Conservation (phyloP, 345 rosid species). For the Hibiscus tridactylites region DNA sequence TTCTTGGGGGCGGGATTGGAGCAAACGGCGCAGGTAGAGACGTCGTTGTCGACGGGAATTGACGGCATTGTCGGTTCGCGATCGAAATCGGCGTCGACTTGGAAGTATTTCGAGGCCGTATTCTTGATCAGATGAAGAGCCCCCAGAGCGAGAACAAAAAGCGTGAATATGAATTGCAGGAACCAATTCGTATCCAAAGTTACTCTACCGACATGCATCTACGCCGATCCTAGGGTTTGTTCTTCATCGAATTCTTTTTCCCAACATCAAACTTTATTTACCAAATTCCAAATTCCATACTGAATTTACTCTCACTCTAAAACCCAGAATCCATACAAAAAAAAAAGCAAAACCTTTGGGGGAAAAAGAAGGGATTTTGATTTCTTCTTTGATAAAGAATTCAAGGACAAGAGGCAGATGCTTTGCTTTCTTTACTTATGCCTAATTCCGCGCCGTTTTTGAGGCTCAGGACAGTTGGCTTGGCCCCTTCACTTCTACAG, state of each 20-base stretch:
- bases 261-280: neutral
- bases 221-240: slow-evolving; percentile 18
- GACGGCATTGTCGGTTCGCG: slow-evolving; percentile 17
- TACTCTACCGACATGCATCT: slow-evolving; percentile 66
- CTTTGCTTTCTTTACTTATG: neutral
- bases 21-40: slow-evolving; percentile 30
- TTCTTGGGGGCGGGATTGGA: slow-evolving; percentile 23
- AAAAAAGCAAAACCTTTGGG: no score
- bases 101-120: slow-evolving; percentile 86
- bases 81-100: slow-evolving; percentile 66
- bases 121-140: slow-evolving; percentile 50
- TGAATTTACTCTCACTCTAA: neutral
- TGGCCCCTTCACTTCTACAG: neutral
- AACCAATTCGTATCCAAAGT: slow-evolving; percentile 71
- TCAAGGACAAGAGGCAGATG: neutral
- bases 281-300: neutral
- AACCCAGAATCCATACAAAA: no score
- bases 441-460: neutral
- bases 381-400: no score
- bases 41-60: neutral
- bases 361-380: no score
- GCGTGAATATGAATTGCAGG: slow-evolving; percentile 50
- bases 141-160: slow-evolving; percentile 46
- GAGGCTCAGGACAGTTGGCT: neutral
- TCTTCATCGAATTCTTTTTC: neutral